Evolutionary conservation across 805 yeast species (phyloP), one percentile per base, ranked within the genome.

Genomic region (Schwanniomyces polymorphus): DNA sequence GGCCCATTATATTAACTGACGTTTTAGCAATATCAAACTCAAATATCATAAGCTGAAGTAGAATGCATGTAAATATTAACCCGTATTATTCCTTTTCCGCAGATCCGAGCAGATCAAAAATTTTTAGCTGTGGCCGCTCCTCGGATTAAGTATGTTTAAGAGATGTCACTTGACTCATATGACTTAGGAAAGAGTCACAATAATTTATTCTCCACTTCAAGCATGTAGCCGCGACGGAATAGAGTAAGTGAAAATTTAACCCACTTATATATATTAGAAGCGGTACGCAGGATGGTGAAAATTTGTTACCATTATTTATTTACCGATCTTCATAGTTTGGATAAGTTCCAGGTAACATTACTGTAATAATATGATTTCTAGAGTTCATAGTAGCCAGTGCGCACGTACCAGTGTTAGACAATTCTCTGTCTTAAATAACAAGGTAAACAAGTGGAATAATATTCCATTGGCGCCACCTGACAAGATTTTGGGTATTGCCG

Each of bases 401-500:
- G 41, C 41, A 33, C 37, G 43, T 11, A 29, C 21, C 42, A 11
- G 39, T 21, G 43, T 28, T 31, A 48, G 51, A 40, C 41, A 38
- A 23, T 48, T 48, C 34, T 48, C 51, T 39, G 48, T 48, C 33
- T 27, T 48, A 35, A 48, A 45, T 31, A 43, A 39, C 29, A 44
- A 38, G 27, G 43, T 48, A 23, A 39, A 37, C 18, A 52, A 55
- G 47, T 63, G 67, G 67, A 67, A 61, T 49, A 72, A 70, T 27
- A 70, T 73, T 54, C 78, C 77, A 38, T 68, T 72, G 60, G 78
- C 77, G 47, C 94, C 96, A 41, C 90, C 96, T 14, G 97, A 91
- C 68, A 89, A 91, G 57, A 90, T 91, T 61, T 68, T 86, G 54
- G 90, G 97, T 31, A 79, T 90, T 56, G 80, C 89, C 39, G 91